These are phyloP conservation scores for Inga leiocalycina DNA, from an alignment of 306 rosid species.

Conservation along the genomic window DNA sequence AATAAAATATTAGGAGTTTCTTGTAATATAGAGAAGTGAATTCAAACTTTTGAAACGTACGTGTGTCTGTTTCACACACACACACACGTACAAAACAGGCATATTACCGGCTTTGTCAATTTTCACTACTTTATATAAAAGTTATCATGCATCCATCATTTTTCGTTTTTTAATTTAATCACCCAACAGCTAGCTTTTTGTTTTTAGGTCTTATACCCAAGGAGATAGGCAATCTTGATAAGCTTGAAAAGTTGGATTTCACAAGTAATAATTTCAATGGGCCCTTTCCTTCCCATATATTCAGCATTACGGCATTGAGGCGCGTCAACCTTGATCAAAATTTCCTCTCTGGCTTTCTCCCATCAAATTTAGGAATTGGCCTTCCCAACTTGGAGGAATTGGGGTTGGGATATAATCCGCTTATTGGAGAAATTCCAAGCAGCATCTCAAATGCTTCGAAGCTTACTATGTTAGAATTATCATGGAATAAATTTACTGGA, in stretches of 20 bases:
- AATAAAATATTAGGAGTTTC: too few relatives aligned
- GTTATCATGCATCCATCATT: too few relatives aligned
- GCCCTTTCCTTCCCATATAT: slow-evolving; percentile 11
- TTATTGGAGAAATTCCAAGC: background rate
- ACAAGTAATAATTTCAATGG: slow-evolving; percentile 1
- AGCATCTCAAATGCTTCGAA: background rate
- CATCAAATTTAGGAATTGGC: background rate
- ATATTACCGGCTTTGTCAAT: too few relatives aligned
- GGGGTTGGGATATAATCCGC: background rate
- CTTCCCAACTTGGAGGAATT: background rate
- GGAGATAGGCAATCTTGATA: background rate
- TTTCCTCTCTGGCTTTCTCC: background rate
- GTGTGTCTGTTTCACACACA: too few relatives aligned
- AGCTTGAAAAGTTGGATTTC: background rate
- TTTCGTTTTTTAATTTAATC: too few relatives aligned
- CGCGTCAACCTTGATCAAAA: background rate
- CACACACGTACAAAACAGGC: too few relatives aligned
- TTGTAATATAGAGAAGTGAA: too few relatives aligned
- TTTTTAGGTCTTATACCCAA: background rate
- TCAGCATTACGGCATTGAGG: slow-evolving; percentile 32
- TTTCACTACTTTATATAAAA: too few relatives aligned
- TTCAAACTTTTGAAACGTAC: too few relatives aligned
- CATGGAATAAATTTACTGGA: background rate
- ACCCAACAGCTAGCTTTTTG: background rate
- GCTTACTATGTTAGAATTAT: background rate